Conservation (phyloP, 495 filamentous ascomycete genomes). For the Evernia prunastri region DNA sequence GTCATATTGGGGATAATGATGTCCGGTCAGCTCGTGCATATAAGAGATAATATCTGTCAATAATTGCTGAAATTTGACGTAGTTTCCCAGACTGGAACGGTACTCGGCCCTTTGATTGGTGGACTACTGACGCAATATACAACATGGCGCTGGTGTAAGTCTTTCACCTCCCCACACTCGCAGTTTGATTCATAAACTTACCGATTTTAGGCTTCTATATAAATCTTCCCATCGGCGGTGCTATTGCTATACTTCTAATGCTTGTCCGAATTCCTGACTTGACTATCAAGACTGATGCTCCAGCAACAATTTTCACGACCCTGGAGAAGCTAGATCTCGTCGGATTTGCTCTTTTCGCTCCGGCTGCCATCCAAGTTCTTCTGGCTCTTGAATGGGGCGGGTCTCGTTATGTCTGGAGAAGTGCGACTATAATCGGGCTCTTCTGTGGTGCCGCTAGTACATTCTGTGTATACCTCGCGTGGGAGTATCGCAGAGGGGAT, state of each 20-base stretch:
- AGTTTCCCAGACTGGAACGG: constrained; percentile 34
- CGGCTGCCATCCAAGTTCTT: constrained; percentile 41
- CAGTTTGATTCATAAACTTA: no score
- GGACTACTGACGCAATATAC: constrained; percentile 51
- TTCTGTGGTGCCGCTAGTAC: constrained; percentile 45
- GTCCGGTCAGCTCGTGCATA: constrained; percentile 21
- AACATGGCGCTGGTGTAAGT: constrained; percentile 50
- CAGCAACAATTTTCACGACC: constrained; percentile 29
- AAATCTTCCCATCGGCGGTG: constrained; percentile 54
- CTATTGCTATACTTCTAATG: constrained; percentile 41
- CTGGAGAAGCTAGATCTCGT: constrained; percentile 38
- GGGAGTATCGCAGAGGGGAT: constrained; percentile 44
- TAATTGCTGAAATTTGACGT: no score
- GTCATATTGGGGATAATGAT: constrained; percentile 34
- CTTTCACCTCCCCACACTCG: background rate
- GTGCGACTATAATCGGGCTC: constrained; percentile 41
- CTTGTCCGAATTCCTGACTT: constrained; percentile 46
- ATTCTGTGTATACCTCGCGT: constrained; percentile 38
- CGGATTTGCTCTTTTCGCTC: constrained; percentile 42
- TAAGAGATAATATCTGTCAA: no score
- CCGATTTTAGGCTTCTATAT: constrained; percentile 54
- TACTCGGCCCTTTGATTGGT: constrained; percentile 51
- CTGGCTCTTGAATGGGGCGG: constrained; percentile 46
- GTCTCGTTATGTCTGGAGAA: constrained; percentile 39
- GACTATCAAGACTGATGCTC: constrained; percentile 35